Percentiles rank a stretch among this genome's conserved stretches.
Conservation (phyloP, 2,329 filamentous ascomycete species). For the Lithohypha guttulata region DNA sequence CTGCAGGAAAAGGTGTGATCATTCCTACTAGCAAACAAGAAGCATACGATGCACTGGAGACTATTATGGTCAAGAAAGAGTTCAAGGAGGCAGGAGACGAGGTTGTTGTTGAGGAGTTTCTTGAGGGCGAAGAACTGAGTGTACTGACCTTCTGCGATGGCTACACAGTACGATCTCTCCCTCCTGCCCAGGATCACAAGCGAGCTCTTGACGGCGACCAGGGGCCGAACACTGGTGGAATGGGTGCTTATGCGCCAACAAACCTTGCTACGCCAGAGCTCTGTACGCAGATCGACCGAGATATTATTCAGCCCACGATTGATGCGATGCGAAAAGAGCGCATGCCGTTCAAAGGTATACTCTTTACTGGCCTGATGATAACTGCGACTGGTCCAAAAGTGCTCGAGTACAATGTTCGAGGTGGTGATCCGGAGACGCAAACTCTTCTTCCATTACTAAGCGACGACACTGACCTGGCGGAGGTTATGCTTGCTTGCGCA, state of each 20-base stretch:
- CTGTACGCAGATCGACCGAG: conserved; percentile 65
- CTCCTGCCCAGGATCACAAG: conserved; percentile 94
- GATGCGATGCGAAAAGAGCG: conserved; percentile 76
- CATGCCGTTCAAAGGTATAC: conserved; percentile 57
- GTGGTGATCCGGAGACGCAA: conserved; percentile 86
- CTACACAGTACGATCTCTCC: conserved; percentile 68
- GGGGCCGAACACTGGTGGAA: conserved; percentile 90
- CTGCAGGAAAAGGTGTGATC: conserved; percentile 91
- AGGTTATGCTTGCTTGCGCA: conserved; percentile 78
- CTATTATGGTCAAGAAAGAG: conserved; percentile 81
- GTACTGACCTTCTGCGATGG: conserved; percentile 89
- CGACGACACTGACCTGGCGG: conserved; percentile 69
- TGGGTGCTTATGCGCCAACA: conserved; percentile 95
- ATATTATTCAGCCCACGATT: conserved; percentile 80
- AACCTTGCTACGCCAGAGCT: conserved; percentile 64
- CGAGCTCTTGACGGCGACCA: conserved; percentile 80
- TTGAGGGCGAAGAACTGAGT: conserved; percentile 84
- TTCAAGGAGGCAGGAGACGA: conserved; percentile 81
- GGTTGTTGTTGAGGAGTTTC: conserved; percentile 90
- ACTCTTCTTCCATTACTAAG: conserved; percentile 64
- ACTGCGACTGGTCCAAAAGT: conserved; percentile 69
- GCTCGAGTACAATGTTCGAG: conserved; percentile 86
- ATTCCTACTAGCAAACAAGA: conserved; percentile 74
- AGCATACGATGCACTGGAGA: conserved; percentile 66
- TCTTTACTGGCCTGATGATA: conserved; percentile 92